Evolutionary conservation across 2,329 filamentous ascomycete species (phyloP).

Genomic region (Alternaria gaisen): DNA sequence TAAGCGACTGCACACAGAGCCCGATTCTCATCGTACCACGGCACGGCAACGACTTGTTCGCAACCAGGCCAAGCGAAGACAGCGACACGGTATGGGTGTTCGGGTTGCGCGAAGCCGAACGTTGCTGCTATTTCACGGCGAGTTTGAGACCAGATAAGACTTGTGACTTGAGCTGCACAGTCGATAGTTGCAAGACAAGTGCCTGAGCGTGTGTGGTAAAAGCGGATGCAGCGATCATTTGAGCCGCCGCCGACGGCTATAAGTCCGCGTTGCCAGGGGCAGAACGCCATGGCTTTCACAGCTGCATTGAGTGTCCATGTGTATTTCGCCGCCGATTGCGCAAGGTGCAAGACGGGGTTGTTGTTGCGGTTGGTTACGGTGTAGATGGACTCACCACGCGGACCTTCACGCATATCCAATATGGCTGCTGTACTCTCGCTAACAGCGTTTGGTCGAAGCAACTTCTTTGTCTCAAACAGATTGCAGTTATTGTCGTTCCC

Average conservation of each 20-base stretch:
- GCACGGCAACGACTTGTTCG: constrained; percentile 82
- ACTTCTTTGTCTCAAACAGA: constrained; percentile 74
- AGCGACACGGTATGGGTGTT: constrained; percentile 87
- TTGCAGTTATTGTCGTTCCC: constrained; percentile 92
- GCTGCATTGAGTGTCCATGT: constrained; percentile 83
- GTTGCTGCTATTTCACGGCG: constrained; percentile 89
- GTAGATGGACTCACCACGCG: constrained; percentile 44
- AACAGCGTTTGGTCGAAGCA: constrained; percentile 54
- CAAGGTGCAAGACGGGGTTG: constrained; percentile 56
- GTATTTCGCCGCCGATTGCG: constrained; percentile 69
- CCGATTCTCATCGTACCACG: constrained; percentile 80
- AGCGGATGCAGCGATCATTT: constrained; percentile 95
- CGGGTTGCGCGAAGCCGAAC: constrained; percentile 91
- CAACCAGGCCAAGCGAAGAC: constrained; percentile 96
- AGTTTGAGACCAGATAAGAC: constrained; percentile 87
- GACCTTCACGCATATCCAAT: constrained; percentile 37
- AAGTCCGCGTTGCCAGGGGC: constrained; percentile 88
- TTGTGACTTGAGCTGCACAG: constrained; percentile 92
- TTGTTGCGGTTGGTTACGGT: constrained; percentile 46
- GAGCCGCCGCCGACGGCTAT: constrained; percentile 92
- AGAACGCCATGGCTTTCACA: constrained; percentile 96
- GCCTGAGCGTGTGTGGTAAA: constrained; percentile 87
- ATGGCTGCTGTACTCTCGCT: constrained; percentile 20
- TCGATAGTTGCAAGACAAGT: constrained; percentile 88
- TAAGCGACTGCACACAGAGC: constrained; percentile 91